A percentile compares a stretch with the other conserved stretches of the same genome.
Conservation (phyloP, 306 rosid species). For the Malus orientalis region DNA sequence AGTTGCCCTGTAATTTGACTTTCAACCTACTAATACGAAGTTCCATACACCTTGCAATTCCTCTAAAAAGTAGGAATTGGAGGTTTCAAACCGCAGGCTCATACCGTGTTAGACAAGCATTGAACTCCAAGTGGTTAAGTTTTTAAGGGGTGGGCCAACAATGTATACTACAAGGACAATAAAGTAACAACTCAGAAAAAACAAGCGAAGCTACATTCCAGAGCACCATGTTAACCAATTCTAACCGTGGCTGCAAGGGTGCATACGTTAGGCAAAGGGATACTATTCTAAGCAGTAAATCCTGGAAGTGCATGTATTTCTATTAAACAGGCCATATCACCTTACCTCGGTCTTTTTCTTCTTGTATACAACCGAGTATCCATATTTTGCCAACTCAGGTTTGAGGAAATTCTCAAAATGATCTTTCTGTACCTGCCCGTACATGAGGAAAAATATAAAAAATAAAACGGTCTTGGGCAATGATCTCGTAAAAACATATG, state of each 20-base stretch:
- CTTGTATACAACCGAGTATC: constrained; percentile 28
- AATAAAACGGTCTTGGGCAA: neutral
- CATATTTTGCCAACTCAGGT: constrained; percentile 24
- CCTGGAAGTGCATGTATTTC: neutral
- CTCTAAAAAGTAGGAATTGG: neutral
- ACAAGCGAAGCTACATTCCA: neutral
- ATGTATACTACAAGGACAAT: neutral
- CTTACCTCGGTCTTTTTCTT: constrained; percentile 7
- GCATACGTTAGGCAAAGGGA: neutral
- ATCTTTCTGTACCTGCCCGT: constrained; percentile 27
- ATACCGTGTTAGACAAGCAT: neutral
- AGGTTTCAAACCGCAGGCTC: neutral
- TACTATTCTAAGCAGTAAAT: neutral
- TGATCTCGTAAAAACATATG: neutral
- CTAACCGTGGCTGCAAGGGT: neutral
- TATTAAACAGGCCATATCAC: neutral
- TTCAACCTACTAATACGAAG: neutral
- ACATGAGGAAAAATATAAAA: neutral
- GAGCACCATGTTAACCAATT: neutral
- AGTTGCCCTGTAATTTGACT: neutral
- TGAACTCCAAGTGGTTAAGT: neutral
- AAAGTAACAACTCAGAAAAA: neutral
- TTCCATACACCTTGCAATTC: neutral
- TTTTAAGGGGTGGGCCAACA: neutral
- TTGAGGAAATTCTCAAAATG: constrained; percentile 27